Conservation (phyloP, 1,284 basidiomycete species). For the Cryptococcus jaspeensis region DNA sequence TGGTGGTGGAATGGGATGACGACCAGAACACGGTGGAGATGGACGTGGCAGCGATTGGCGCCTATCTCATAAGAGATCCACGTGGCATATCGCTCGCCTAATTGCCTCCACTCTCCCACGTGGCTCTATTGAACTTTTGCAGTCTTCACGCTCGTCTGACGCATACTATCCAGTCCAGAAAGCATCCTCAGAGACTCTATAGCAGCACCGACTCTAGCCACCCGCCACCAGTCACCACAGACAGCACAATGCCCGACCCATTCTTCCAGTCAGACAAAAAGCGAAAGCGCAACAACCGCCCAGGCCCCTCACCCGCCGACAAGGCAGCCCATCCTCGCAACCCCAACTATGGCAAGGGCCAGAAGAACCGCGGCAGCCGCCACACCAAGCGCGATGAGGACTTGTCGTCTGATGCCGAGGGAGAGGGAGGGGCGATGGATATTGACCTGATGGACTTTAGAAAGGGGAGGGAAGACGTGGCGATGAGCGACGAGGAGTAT, state of each 20-base stretch:
- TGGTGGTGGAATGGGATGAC: slow-evolving; percentile 3
- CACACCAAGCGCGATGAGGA: slow-evolving; percentile 62
- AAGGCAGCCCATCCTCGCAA: slow-evolving; percentile 22
- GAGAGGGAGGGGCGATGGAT: slow-evolving; percentile 53
- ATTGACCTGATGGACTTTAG: slow-evolving; percentile 75
- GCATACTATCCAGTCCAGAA: background rate
- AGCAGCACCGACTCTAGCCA: too few relatives aligned
- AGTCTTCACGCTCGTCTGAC: background rate
- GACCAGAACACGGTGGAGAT: background rate
- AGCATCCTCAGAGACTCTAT: background rate
- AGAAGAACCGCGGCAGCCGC: slow-evolving; percentile 11
- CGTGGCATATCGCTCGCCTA: background rate
- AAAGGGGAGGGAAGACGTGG: slow-evolving; percentile 55
- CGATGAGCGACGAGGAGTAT: slow-evolving; percentile 70
- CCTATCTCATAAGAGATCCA: background rate
- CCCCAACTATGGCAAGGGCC: slow-evolving; percentile 33
- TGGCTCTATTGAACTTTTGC: slow-evolving; percentile 1
- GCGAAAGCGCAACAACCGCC: slow-evolving; percentile 60
- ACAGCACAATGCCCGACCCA: slow-evolving; percentile 66
- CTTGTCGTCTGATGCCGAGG: slow-evolving; percentile 60
- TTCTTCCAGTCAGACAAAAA: slow-evolving; percentile 71
- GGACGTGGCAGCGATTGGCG: slow-evolving; percentile 5
- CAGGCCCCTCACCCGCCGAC: slow-evolving; percentile 37
- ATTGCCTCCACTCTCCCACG: background rate
- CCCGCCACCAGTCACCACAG: background rate